Evolutionary conservation across 306 rosid species (phyloP).

Genomic region (Malus asiatica): DNA sequence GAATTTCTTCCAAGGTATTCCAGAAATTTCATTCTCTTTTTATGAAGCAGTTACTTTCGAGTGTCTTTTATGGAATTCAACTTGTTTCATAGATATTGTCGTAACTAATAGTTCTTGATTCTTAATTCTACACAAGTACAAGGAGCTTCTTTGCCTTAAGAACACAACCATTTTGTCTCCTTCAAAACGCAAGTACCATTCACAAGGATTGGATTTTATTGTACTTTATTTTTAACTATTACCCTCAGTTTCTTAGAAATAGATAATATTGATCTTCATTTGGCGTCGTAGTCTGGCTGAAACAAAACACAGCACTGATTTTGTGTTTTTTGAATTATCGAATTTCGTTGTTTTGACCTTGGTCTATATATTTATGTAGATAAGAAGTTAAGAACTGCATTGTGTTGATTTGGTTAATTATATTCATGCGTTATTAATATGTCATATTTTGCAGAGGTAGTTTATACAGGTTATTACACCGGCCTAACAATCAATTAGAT

Average conservation of each 20-base stretch:
- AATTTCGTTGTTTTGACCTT: background rate
- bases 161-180: background rate
- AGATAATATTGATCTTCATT: too few species aligned
- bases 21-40: constrained; percentile 8
- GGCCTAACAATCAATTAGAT: constrained; percentile 86
- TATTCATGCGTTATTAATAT: constrained; percentile 4
- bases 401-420: constrained; percentile 5
- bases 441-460: constrained; percentile 74
- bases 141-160: background rate
- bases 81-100: background rate
- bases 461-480: constrained; percentile 83
- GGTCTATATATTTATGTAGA: background rate
- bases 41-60: background rate
- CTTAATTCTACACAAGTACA: background rate
- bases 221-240: too few species aligned
- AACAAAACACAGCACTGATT: background rate
- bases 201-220: background rate
- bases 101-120: background rate
- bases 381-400: background rate
- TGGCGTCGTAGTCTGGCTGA: background rate
- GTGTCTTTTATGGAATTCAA: background rate
- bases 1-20: constrained; percentile 94
- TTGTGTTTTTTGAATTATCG: background rate
- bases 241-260: background rate
- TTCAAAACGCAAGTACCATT: background rate